Evolutionary conservation across 345 rosid species (phyloP).

Genomic region (Gossypium thurberi): DNA sequence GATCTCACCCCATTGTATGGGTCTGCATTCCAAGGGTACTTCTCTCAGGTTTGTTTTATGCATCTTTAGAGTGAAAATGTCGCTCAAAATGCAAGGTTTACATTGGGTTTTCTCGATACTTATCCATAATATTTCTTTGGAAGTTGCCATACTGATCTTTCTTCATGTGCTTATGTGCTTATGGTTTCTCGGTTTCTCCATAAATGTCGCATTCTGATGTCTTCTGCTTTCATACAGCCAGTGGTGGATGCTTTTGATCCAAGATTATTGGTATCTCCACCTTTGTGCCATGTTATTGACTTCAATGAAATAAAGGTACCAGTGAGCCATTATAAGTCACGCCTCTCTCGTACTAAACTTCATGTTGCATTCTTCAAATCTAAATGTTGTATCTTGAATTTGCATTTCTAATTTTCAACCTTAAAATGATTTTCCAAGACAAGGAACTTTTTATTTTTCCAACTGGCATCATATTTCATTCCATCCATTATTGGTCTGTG

Average conservation of each 20-base stretch:
- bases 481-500: too few species aligned
- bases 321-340: neutral
- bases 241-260: constrained; percentile 99
- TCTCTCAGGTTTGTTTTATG: constrained; percentile 68
- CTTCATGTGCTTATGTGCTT: neutral
- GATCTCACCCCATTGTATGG: constrained; percentile 74
- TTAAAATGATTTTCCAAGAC: too few species aligned
- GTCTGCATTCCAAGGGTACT: constrained; percentile 87
- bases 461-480: too few species aligned
- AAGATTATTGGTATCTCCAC: constrained; percentile 83
- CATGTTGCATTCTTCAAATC: neutral
- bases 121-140: neutral
- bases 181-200: neutral
- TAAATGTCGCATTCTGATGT: neutral
- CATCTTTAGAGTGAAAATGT: neutral
- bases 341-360: neutral
- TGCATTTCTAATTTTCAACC: too few species aligned
- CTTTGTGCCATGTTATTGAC: constrained; percentile 56
- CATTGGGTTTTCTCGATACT: neutral
- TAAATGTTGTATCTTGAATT: neutral
- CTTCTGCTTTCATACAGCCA: constrained; percentile 47
- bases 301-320: constrained; percentile 75
- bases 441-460: too few species aligned
- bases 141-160: neutral
- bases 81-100: neutral